Evolutionary conservation across 352 stramenopile genomes (phyloP).

Genomic region (Paralagenidium karlingii): DNA sequence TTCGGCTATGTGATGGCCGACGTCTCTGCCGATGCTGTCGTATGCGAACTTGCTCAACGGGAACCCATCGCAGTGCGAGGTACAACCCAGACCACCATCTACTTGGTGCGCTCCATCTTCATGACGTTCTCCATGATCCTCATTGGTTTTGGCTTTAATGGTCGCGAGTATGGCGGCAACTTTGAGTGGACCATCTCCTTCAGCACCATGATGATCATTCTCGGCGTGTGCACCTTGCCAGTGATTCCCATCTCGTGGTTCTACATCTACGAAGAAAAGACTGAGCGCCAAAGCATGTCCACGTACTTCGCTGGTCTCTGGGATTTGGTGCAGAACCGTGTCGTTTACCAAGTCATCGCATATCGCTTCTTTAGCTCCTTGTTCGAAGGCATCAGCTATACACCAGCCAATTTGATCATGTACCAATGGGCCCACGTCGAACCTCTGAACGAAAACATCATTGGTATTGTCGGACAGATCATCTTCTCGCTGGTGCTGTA

Average conservation of each 20-base stretch:
- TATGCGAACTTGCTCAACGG: slow-evolving; percentile 44
- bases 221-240: slow-evolving; percentile 16
- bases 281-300: slow-evolving; percentile 11
- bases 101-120: slow-evolving; percentile 27
- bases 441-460: slow-evolving; percentile 41
- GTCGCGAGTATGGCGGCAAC: slow-evolving; percentile 22
- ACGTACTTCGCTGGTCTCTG: slow-evolving; percentile 19
- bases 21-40: slow-evolving; percentile 32
- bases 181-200: slow-evolving; percentile 39
- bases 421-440: slow-evolving; percentile 38
- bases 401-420: slow-evolving; percentile 26
- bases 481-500: slow-evolving; percentile 35
- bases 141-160: slow-evolving; percentile 35
- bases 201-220: slow-evolving; percentile 26
- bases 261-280: slow-evolving; percentile 37
- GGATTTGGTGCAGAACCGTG: slow-evolving; percentile 32
- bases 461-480: slow-evolving; percentile 30
- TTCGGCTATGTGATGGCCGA: slow-evolving; percentile 40
- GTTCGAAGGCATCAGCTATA: slow-evolving; percentile 36
- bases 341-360: slow-evolving; percentile 37
- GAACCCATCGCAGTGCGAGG: slow-evolving; percentile 30
- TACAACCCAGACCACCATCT: slow-evolving; percentile 40
- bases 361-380: slow-evolving; percentile 38
- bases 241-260: slow-evolving; percentile 28
- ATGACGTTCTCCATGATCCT: slow-evolving; percentile 26